A percentile compares a stretch with the other conserved stretches of the same genome.
Conservation (phyloP, 192 early-diverging fungal species). For the Linnemannia hyalina region DNA sequence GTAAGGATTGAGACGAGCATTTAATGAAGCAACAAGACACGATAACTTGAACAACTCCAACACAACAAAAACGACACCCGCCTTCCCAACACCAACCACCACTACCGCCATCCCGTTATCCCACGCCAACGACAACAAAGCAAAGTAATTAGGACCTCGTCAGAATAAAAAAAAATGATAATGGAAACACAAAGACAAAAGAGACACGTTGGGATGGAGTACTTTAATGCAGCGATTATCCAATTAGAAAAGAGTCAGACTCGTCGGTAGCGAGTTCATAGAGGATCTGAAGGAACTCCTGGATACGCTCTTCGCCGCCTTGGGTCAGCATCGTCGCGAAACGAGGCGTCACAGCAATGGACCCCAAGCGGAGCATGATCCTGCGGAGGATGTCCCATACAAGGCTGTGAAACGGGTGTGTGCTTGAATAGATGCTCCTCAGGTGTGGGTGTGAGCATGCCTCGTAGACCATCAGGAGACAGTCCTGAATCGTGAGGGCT, state of each 20-base stretch:
- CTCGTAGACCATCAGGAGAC: constrained; percentile 47
- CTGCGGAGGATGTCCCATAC: constrained; percentile 35
- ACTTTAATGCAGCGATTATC: neutral
- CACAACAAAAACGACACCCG: neutral
- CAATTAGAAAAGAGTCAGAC: neutral
- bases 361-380: constrained; percentile 29
- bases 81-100: neutral
- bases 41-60: neutral
- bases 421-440: constrained; percentile 10
- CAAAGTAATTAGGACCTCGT: neutral
- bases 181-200: neutral
- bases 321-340: constrained; percentile 27
- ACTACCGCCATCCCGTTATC: neutral
- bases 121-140: neutral
- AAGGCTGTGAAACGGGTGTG: constrained; percentile 40
- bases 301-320: constrained; percentile 36
- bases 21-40: neutral
- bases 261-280: constrained; percentile 16
- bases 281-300: constrained; percentile 35
- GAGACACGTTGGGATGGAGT: neutral
- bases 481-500: constrained; percentile 29
- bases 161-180: neutral
- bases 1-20: constrained; percentile 16
- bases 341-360: constrained; percentile 14
- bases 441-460: constrained; percentile 28